Conservation (phyloP, 1,284 basidiomycete species). For the Ganoderma boninense region DNA sequence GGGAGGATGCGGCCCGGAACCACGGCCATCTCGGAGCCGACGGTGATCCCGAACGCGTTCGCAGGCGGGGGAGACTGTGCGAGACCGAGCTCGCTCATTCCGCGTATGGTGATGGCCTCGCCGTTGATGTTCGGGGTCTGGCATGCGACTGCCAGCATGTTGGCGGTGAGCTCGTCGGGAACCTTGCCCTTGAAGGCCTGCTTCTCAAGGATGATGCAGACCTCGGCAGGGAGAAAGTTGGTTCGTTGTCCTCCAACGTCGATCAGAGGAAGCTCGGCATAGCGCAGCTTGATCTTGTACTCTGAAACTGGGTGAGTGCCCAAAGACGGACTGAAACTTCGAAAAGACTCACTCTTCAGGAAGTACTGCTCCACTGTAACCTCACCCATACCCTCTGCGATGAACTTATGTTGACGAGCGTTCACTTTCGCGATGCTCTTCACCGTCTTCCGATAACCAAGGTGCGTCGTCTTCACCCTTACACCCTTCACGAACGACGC, state of each 20-base stretch:
- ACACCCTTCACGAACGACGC: conserved; percentile 66
- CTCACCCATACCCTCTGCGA: conserved; percentile 55
- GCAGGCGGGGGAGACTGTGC: conserved; percentile 51
- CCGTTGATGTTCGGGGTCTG: conserved; percentile 75
- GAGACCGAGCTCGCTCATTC: conserved; percentile 71
- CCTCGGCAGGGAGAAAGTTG: conserved; percentile 68
- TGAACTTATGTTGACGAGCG: conserved; percentile 62
- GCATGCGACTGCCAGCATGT: conserved; percentile 75
- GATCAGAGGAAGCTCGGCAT: conserved; percentile 65
- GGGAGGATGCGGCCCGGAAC: conserved; percentile 76
- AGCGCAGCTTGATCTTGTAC: conserved; percentile 57
- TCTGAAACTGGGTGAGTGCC: conserved; percentile 48
- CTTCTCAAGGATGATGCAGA: conserved; percentile 74
- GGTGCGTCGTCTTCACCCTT: conserved; percentile 63
- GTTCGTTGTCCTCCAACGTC: conserved; percentile 65
- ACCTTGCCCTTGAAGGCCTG: conserved; percentile 79
- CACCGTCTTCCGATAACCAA: conserved; percentile 68
- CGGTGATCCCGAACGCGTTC: conserved; percentile 64
- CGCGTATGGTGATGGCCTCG: conserved; percentile 59
- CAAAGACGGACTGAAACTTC: background rate
- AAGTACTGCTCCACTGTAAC: conserved; percentile 75
- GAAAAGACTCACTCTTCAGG: conserved; percentile 53
- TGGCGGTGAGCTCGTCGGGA: conserved; percentile 68
- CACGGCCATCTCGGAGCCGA: conserved; percentile 73
- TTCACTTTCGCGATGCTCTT: conserved; percentile 55